phyloP scores from a whole-genome alignment of 1,284 basidiomycete species.

The Entoloma clypeatum region DNA sequence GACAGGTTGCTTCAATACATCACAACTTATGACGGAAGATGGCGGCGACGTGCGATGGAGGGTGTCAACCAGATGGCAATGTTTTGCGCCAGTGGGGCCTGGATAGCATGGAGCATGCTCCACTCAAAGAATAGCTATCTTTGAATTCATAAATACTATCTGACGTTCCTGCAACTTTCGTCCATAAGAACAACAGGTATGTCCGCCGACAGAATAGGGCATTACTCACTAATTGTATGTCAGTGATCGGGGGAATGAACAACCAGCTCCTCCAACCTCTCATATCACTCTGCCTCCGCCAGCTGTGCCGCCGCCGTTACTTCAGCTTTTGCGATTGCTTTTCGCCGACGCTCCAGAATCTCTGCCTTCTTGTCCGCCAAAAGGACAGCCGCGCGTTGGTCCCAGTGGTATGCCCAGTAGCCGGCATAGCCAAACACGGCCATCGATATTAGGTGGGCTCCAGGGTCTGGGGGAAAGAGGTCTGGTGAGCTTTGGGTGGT shows the following conservation, averaged over 20 bases:
- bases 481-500: not conserved
- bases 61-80: not conserved
- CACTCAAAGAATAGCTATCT: no score
- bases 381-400: slow-evolving; percentile 52
- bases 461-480: slow-evolving; percentile 44
- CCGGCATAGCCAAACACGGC: slow-evolving; percentile 61
- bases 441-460: slow-evolving; percentile 64
- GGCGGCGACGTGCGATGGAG: no score
- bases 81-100: not conserved
- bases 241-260: slow-evolving; percentile 1
- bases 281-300: slow-evolving; percentile 16
- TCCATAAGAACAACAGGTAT: no score
- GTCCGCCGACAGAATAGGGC: not conserved
- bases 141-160: no score
- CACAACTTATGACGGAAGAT: no score
- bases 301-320: slow-evolving; percentile 22
- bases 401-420: slow-evolving; percentile 68
- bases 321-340: slow-evolving; percentile 31
- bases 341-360: slow-evolving; percentile 47
- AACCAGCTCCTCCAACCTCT: not conserved
- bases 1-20: no score
- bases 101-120: not conserved
- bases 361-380: slow-evolving; percentile 58
- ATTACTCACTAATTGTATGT: slow-evolving; percentile 6
- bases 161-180: not conserved